phyloP scores from a whole-genome alignment of 2,329 filamentous ascomycete genomes.

The Penicillium polonicum region DNA sequence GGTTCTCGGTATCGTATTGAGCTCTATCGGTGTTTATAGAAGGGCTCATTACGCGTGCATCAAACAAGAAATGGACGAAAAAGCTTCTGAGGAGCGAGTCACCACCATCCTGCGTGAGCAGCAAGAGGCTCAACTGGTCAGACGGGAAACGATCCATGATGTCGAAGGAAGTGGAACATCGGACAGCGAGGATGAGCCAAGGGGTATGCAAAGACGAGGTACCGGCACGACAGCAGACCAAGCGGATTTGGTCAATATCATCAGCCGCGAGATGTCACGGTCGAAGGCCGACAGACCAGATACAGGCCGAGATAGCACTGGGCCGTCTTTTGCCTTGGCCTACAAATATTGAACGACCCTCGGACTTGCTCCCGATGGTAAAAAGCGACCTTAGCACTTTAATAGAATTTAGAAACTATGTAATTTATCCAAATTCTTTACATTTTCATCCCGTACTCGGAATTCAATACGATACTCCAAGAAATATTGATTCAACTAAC shows the following conservation, averaged over 20 bases:
- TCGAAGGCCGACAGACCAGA: not conserved
- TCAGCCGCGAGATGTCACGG: constrained; percentile 16
- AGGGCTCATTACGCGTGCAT: constrained; percentile 20
- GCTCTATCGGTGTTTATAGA: constrained; percentile 23
- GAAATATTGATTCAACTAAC: not conserved
- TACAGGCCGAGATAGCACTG: constrained; percentile 8
- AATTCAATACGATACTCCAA: not conserved
- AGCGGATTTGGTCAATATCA: constrained; percentile 8
- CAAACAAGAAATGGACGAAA: constrained; percentile 20
- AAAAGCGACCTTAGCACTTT: not conserved
- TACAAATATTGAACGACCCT: not conserved
- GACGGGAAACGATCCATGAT: not conserved
- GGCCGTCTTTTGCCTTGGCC: constrained; percentile 16
- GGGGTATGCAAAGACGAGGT: not conserved
- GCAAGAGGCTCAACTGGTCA: not conserved
- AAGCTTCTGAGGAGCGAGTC: constrained; percentile 12
- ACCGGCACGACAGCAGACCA: constrained; percentile 5
- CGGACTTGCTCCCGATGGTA: too few species aligned
- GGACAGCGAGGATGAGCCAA: constrained; percentile 1
- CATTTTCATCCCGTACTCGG: not conserved
- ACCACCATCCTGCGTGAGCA: constrained; percentile 9
- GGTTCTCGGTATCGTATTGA: constrained; percentile 21
- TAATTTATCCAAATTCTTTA: not conserved
- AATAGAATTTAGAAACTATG: not conserved
- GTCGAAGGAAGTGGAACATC: not conserved